phyloP scores from a whole-genome alignment of 169 alveolate species.

The Eimeria falciformis region DNA sequence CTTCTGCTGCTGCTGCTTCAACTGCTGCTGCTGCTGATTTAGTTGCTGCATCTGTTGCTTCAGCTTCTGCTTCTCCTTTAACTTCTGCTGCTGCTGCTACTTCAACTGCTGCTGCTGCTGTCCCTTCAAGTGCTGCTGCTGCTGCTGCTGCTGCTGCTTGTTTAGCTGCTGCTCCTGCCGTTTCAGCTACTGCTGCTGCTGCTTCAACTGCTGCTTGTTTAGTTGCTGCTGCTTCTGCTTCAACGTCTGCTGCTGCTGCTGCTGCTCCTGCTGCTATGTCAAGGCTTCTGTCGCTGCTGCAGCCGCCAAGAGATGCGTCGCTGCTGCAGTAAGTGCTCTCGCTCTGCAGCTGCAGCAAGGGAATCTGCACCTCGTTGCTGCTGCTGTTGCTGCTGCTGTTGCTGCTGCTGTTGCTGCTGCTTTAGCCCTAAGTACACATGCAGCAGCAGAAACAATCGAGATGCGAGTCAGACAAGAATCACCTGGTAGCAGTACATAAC shows the following conservation, averaged over 20 bases:
- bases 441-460: slow-evolving; percentile 16
- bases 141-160: slow-evolving; percentile 9
- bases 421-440: neutral
- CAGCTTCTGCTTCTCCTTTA: neutral
- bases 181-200: neutral
- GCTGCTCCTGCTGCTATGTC: neutral
- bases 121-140: neutral
- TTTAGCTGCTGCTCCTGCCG: slow-evolving; percentile 2
- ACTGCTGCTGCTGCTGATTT: neutral
- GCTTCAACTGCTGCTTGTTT: neutral
- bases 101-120: neutral
- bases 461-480: neutral
- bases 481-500: neutral
- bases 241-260: neutral
- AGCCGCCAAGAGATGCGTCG: neutral
- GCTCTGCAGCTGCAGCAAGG: slow-evolving; percentile 24
- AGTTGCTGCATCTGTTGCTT: neutral
- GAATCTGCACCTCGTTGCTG: slow-evolving; percentile 22
- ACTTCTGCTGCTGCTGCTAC: slow-evolving; percentile 12
- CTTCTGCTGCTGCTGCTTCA: neutral
- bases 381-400: slow-evolving; percentile 33
- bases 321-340: slow-evolving; percentile 42
- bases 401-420: neutral
- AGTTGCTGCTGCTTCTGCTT: neutral
- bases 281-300: slow-evolving; percentile 36